phyloP scores from a whole-genome alignment of 2,329 filamentous ascomycete genomes.

The Volutella citrinella region DNA sequence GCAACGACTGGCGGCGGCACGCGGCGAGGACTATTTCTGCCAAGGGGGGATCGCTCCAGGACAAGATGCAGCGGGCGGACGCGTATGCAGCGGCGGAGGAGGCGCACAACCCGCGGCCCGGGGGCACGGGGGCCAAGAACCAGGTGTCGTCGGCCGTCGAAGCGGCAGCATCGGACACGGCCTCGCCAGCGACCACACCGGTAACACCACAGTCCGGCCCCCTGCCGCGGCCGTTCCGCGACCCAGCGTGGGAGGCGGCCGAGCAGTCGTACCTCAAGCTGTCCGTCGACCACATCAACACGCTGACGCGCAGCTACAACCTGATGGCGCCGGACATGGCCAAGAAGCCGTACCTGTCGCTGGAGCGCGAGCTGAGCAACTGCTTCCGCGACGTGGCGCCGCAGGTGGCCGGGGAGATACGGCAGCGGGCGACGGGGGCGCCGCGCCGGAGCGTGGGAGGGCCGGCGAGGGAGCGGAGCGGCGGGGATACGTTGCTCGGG shows the following conservation, averaged over 20 bases:
- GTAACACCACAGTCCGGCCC: not conserved
- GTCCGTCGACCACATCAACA: conserved; percentile 75
- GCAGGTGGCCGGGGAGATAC: conserved; percentile 67
- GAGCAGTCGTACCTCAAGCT: conserved; percentile 75
- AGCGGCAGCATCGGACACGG: conserved; percentile 32
- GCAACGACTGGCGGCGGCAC: conserved; percentile 82
- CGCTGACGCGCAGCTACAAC: conserved; percentile 83
- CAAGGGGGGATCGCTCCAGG: conserved; percentile 69
- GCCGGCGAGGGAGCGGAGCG: conserved; percentile 25
- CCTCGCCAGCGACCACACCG: conserved; percentile 7
- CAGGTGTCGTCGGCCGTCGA: conserved; percentile 24
- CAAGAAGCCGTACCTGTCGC: conserved; percentile 86
- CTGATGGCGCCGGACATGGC: conserved; percentile 89
- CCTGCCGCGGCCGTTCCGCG: conserved; percentile 64
- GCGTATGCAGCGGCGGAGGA: conserved; percentile 75
- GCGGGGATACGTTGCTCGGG: conserved; percentile 55
- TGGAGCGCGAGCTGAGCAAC: conserved; percentile 74
- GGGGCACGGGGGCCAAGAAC: conserved; percentile 40
- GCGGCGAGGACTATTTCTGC: conserved; percentile 76
- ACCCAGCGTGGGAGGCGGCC: conserved; percentile 69
- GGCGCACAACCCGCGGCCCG: conserved; percentile 55
- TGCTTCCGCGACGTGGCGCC: conserved; percentile 89
- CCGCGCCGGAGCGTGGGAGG: conserved; percentile 33
- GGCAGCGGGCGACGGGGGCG: conserved; percentile 57
- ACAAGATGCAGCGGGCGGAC: conserved; percentile 69